phyloP scores from a whole-genome alignment of 192 early-diverging fungal species.

The Allomyces javanicus region DNA sequence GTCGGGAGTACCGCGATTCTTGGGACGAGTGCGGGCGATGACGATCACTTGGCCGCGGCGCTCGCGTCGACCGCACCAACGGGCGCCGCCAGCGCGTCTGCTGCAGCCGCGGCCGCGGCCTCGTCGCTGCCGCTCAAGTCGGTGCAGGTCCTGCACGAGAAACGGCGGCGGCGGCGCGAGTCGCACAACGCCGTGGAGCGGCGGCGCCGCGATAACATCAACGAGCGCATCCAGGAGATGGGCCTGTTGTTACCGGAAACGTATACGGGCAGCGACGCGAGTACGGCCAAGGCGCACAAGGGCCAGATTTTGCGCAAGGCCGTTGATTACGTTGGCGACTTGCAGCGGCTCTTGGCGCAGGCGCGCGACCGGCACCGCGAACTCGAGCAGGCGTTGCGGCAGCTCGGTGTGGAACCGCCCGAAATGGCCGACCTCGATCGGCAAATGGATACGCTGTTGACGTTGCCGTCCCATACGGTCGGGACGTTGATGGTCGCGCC shows the following conservation, averaged over 20 bases:
- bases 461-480: too few species aligned
- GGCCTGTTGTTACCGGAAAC: conserved; percentile 62
- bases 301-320: conserved; percentile 81
- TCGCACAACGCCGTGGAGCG: conserved; percentile 97
- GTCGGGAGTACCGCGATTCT: too few species aligned
- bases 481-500: too few species aligned
- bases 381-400: conserved; percentile 25
- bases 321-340: conserved; percentile 78
- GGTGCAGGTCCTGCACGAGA: conserved; percentile 37
- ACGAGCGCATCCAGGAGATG: conserved; percentile 93
- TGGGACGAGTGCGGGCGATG: too few species aligned
- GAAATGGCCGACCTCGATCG: background rate
- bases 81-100: too few species aligned
- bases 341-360: conserved; percentile 42
- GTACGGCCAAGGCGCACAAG: conserved; percentile 81
- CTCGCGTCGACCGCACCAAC: too few species aligned
- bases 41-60: too few species aligned
- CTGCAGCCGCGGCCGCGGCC: too few species aligned
- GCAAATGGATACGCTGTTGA: background rate
- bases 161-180: conserved; percentile 76
- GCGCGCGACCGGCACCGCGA: conserved; percentile 47
- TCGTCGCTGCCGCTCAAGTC: background rate
- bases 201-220: conserved; percentile 90
- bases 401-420: background rate
- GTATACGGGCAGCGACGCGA: conserved; percentile 28